Conservation (phyloP, 192 early-diverging fungal genomes). For the Dissophora globulifera region DNA sequence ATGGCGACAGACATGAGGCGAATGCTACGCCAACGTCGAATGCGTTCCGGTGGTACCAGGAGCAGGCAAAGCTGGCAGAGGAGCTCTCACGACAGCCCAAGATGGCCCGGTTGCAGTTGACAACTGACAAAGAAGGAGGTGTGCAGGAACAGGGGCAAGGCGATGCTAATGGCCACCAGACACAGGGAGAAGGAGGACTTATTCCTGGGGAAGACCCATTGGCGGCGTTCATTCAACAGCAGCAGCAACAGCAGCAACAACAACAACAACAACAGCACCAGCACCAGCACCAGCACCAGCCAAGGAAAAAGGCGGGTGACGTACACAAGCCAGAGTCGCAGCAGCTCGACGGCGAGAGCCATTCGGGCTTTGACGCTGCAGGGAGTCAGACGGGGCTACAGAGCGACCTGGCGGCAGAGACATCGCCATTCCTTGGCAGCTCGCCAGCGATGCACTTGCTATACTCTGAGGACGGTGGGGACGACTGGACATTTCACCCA, state of each 20-base stretch:
- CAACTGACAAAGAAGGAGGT: neutral
- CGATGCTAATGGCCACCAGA: too few relatives aligned
- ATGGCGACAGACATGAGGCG: neutral
- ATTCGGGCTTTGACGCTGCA: too few relatives aligned
- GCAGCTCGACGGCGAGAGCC: neutral
- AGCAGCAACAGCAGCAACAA: too few relatives aligned
- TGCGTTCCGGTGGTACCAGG: conserved; percentile 39
- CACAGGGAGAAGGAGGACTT: neutral
- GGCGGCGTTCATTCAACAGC: conserved; percentile 7
- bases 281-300: too few relatives aligned
- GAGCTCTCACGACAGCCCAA: conserved; percentile 30
- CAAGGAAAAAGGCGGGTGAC: conserved; percentile 8
- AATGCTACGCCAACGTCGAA: conserved; percentile 35
- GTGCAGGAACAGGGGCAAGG: neutral
- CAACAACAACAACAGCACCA: too few relatives aligned
- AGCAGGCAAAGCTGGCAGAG: conserved; percentile 30
- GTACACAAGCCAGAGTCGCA: neutral
- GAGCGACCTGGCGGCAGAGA: neutral
- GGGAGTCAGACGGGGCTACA: too few relatives aligned
- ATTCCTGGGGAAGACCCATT: conserved; percentile 27
- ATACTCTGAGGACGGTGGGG: conserved; percentile 16
- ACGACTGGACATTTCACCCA: conserved; percentile 29
- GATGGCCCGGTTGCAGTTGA: conserved; percentile 10
- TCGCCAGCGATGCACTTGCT: conserved; percentile 20
- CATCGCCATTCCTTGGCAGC: conserved; percentile 14